Conservation (phyloP, 73 alveolate species). For the Paramecium tetraurelia region DNA sequence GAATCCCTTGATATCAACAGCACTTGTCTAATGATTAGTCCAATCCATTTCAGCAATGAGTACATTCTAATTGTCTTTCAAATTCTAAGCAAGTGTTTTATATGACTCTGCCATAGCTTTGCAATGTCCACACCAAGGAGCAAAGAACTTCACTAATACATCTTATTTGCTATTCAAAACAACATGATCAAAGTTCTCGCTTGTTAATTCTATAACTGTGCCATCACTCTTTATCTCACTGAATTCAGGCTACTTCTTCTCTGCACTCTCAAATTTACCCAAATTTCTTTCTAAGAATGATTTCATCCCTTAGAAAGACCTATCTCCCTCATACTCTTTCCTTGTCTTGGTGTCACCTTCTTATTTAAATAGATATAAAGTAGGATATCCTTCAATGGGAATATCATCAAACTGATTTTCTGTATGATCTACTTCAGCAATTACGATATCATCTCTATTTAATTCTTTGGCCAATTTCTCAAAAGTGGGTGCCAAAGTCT, state of each 20-base stretch:
- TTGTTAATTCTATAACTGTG: not conserved
- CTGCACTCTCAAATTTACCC: not conserved
- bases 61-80: constrained; percentile 69
- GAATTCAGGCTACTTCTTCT: not conserved
- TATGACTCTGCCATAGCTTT: constrained; percentile 94
- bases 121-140: constrained; percentile 95
- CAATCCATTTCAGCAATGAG: constrained; percentile 94
- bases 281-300: not conserved
- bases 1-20: constrained; percentile 88
- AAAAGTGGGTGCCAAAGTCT: constrained; percentile 91
- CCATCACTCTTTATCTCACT: not conserved
- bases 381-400: constrained; percentile 68
- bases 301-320: not conserved
- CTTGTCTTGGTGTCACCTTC: not conserved
- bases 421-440: constrained; percentile 70
- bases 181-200: not conserved
- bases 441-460: constrained; percentile 60
- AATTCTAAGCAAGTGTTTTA: constrained; percentile 84
- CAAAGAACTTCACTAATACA: constrained; percentile 80
- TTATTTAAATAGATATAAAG: constrained; percentile 51
- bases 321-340: not conserved
- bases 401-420: constrained; percentile 63
- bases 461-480: constrained; percentile 79
- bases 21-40: constrained; percentile 81
- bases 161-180: constrained; percentile 50